Percentiles rank a stretch among this genome's conserved stretches.
Evolutionary conservation across 2,329 filamentous ascomycete species (phyloP).

Genomic region (Cladosporium sp.): DNA sequence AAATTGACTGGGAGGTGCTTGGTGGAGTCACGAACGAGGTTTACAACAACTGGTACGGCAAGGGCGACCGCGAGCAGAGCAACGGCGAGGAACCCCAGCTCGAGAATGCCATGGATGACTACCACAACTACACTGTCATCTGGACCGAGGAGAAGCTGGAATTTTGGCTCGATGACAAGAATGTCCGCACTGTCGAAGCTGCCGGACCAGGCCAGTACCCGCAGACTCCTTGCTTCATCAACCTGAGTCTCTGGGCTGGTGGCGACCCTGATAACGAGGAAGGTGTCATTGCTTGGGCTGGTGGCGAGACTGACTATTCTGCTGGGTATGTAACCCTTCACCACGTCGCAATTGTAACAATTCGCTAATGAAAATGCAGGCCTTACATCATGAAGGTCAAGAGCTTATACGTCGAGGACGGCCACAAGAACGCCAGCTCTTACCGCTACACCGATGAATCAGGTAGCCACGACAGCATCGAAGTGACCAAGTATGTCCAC

Average conservation of each 20-base stretch:
- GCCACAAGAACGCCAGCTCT: constrained; percentile 30
- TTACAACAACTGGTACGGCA: constrained; percentile 73
- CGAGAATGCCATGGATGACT: constrained; percentile 52
- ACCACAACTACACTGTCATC: constrained; percentile 66
- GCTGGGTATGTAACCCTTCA: constrained; percentile 21
- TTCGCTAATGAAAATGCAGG: constrained; percentile 13
- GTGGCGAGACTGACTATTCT: constrained; percentile 31
- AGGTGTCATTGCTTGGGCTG: constrained; percentile 37
- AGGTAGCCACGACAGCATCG: constrained; percentile 43
- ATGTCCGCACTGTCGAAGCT: constrained; percentile 59
- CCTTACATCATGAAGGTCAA: constrained; percentile 35
- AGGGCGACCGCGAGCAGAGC: constrained; percentile 60
- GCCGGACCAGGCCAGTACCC: constrained; percentile 49
- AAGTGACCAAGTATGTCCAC: constrained; percentile 39
- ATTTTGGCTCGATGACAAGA: constrained; percentile 65
- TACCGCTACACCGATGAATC: constrained; percentile 39
- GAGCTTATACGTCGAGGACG: constrained; percentile 32
- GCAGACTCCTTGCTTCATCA: constrained; percentile 70
- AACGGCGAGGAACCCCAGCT: constrained; percentile 61
- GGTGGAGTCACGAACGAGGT: constrained; percentile 61
- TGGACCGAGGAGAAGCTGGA: constrained; percentile 66
- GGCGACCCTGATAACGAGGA: constrained; percentile 66
- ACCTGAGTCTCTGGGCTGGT: constrained; percentile 77
- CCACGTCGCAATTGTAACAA: neutral
- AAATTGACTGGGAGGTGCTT: constrained; percentile 83